Evolutionary conservation across 371 early-diverging fungal genomes (phyloP).

Genomic region (Mucor sp.): DNA sequence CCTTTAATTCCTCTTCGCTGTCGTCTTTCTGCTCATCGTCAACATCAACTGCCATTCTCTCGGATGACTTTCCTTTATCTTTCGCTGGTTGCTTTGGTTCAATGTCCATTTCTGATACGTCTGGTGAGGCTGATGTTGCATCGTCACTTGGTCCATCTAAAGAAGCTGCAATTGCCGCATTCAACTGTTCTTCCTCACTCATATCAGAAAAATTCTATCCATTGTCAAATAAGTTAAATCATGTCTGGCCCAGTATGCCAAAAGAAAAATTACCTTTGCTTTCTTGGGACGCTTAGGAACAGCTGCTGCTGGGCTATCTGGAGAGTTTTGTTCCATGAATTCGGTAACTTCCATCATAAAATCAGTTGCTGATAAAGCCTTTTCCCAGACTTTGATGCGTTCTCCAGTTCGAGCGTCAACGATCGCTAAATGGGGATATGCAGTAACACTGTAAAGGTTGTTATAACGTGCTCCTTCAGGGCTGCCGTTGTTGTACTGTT

Average conservation of each 20-base stretch:
- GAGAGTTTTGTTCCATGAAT: slow-evolving; percentile 43
- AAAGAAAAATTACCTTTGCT: slow-evolving; percentile 23
- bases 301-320: slow-evolving; percentile 16
- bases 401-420: slow-evolving; percentile 87
- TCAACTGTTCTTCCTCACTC: slow-evolving; percentile 90
- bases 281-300: slow-evolving; percentile 30
- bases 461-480: slow-evolving; percentile 74
- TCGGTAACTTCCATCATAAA: slow-evolving; percentile 70
- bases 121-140: slow-evolving; percentile 14
- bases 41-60: not conserved
- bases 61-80: not conserved
- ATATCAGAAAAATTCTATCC: slow-evolving; percentile 60
- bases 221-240: not conserved
- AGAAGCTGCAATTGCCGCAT: slow-evolving; percentile 80
- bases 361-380: slow-evolving; percentile 53
- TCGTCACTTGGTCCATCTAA: slow-evolving; percentile 43
- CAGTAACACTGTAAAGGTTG: slow-evolving; percentile 70
- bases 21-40: slow-evolving; percentile 7
- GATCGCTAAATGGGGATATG: slow-evolving; percentile 84
- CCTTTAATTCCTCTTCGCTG: slow-evolving; percentile 19
- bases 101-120: not conserved
- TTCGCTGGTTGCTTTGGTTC: not conserved
- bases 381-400: slow-evolving; percentile 70
- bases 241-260: not conserved
- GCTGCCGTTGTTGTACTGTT: slow-evolving; percentile 63